A percentile compares a stretch with the other conserved stretches of the same genome.
Evolutionary conservation across 73 alveolate genomes (phyloP).

Genomic region (Tetrahymena malaccensis): DNA sequence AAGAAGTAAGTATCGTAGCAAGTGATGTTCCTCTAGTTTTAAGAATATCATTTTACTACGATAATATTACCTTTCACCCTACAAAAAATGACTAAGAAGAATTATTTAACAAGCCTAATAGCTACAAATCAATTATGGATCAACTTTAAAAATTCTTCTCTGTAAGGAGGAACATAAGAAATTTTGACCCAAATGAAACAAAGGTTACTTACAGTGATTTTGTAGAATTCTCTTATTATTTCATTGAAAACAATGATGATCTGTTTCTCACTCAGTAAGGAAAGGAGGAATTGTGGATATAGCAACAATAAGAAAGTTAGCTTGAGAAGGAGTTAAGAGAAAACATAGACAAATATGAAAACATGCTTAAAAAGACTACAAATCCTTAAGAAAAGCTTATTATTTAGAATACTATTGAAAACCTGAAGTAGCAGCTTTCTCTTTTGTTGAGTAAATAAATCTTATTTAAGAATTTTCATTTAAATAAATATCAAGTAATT

Average conservation of each 20-base stretch:
- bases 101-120: not conserved
- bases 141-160: not conserved
- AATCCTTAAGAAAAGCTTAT: not conserved
- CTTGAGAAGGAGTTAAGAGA: not conserved
- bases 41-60: not conserved
- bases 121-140: not conserved
- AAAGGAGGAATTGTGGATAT: not conserved
- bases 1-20: not conserved
- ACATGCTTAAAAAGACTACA: not conserved
- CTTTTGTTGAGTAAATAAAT: not conserved
- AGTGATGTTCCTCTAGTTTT: not conserved
- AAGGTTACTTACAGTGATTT: not conserved
- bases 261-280: not conserved
- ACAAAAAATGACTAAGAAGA: not conserved
- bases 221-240: not conserved
- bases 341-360: not conserved
- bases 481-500: no score
- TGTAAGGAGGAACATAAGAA: not conserved
- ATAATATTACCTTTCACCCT: not conserved
- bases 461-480: not conserved
- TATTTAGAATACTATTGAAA: not conserved
- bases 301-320: not conserved
- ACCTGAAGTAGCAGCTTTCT: not conserved
- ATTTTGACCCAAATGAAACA: not conserved
- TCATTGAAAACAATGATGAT: not conserved